Evolutionary conservation across 2,329 filamentous ascomycete genomes (phyloP), one percentile per base, ranked within the genome.

Genomic region (Fonsecaea pedrosoi): DNA sequence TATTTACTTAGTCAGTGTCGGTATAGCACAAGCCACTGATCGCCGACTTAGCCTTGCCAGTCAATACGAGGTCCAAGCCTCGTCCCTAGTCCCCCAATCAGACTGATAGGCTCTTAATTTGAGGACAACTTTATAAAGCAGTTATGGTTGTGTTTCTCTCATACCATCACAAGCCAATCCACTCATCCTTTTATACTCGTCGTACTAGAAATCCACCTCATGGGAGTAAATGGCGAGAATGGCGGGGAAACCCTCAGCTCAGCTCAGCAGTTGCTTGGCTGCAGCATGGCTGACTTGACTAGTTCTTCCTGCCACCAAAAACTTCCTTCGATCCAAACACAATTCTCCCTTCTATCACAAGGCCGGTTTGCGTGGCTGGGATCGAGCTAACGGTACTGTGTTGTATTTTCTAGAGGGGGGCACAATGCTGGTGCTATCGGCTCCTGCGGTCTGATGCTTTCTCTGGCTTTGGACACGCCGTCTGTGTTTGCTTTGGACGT

Each of bases 341-440:
- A 40, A 37, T 12, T 21, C 32, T 30, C 32, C 15, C 55, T 18
- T 54, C 54, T 10, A 54, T 10, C 59, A 58, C 35, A 34, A 54
- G 58, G 54, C 42, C 4, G 13, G 57, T 13, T 34, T 21, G 53
- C 30, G 58, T 66, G 63, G 57, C 63, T 61, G 58, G 60, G 30
- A 56, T 57, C 5, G 48, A 50, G 18, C 18, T 55, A 37, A 38
- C 30, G 18, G 12, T 32, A 15, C 45, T 54, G 30, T 8, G 37
- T 15, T 18, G 30, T 21, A 8, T 55, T 18, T 54, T 53, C n/a
- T 15, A 25, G 25, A 25, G 40, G 18, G 55, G 56, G 54, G 9
- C 32, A 65, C 12, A 8, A 54, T 55, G 55, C 15, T 42, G 45
- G n/a, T 55, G 56, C 35, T 53, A 35, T 50, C 57, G 57, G 45